Conservation (phyloP, 176 grass and related monocot genomes). For the Hordeum marinum region DNA sequence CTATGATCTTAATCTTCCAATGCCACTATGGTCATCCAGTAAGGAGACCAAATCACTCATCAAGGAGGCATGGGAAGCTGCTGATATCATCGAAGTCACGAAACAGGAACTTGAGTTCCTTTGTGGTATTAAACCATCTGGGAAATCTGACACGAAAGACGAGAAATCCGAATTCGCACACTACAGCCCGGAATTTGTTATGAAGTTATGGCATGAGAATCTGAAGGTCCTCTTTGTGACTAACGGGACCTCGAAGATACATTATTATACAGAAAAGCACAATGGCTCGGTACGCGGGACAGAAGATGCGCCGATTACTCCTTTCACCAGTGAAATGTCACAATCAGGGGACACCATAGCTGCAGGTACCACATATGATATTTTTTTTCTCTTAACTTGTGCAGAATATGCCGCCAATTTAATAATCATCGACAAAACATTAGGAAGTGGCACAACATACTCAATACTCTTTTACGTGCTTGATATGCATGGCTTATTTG, state of each 20-base stretch:
- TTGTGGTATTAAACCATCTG: slow-evolving; percentile 45
- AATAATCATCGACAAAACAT: neutral
- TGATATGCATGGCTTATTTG: neutral
- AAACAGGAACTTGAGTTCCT: slow-evolving; percentile 84
- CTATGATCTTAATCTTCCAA: slow-evolving; percentile 78
- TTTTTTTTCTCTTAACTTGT: neutral
- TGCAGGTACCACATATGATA: slow-evolving; percentile 54
- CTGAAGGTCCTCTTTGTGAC: slow-evolving; percentile 82
- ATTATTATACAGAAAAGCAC: slow-evolving; percentile 71
- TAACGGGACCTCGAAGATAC: slow-evolving; percentile 77
- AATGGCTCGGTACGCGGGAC: slow-evolving; percentile 58
- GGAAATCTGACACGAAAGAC: slow-evolving; percentile 31
- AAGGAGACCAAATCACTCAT: slow-evolving; percentile 56
- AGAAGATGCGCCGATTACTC: slow-evolving; percentile 73
- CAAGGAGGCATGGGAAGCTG: slow-evolving; percentile 63
- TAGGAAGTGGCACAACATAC: neutral
- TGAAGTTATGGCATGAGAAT: slow-evolving; percentile 67
- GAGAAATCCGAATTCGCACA: slow-evolving; percentile 59
- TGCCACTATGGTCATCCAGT: slow-evolving; percentile 66
- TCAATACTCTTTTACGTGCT: neutral
- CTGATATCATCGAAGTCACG: slow-evolving; percentile 72
- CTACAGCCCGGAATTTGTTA: slow-evolving; percentile 47
- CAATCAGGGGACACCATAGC: slow-evolving; percentile 71
- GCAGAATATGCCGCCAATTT: neutral
- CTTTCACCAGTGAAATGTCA: slow-evolving; percentile 78